Percentiles rank a stretch among this genome's conserved stretches.
Conservation (phyloP, 495 filamentous ascomycete species). For the Pyrenula aspistea region DNA sequence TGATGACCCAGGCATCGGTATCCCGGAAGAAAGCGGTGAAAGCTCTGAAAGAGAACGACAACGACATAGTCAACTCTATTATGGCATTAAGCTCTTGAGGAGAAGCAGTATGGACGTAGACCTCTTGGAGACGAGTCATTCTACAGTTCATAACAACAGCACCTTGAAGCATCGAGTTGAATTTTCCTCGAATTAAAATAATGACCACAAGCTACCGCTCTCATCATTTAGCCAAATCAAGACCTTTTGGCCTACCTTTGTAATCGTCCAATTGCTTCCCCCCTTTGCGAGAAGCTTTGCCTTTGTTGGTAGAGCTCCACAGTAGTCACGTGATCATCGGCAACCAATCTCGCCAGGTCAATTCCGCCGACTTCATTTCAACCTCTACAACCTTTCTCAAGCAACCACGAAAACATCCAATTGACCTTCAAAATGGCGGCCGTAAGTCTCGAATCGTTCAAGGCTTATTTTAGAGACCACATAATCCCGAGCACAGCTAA, state of each 20-base stretch:
- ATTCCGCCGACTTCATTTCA: conserved; percentile 29
- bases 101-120: no score
- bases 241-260: no score
- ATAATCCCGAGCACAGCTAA: conserved; percentile 2
- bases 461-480: conserved; percentile 8
- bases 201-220: no score
- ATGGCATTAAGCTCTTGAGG: conserved; percentile 94
- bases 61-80: conserved; percentile 99
- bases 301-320: no score
- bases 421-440: conserved; percentile 61
- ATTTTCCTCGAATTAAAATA: no score
- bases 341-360: conserved; percentile 33
- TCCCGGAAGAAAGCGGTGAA: conserved; percentile 97
- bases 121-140: no score
- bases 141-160: no score
- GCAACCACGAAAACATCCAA: conserved; percentile 30
- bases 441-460: conserved; percentile 46
- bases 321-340: conserved; percentile 25
- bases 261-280: no score
- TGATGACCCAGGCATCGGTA: conserved; percentile 95
- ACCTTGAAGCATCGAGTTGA: no score
- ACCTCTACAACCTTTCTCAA: conserved; percentile 28
- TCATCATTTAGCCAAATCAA: no score
- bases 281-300: no score
- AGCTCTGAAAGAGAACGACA: conserved; percentile 96